phyloP scores from a whole-genome alignment of 495 filamentous ascomycete species.

The Aspergillus biplanus region DNA sequence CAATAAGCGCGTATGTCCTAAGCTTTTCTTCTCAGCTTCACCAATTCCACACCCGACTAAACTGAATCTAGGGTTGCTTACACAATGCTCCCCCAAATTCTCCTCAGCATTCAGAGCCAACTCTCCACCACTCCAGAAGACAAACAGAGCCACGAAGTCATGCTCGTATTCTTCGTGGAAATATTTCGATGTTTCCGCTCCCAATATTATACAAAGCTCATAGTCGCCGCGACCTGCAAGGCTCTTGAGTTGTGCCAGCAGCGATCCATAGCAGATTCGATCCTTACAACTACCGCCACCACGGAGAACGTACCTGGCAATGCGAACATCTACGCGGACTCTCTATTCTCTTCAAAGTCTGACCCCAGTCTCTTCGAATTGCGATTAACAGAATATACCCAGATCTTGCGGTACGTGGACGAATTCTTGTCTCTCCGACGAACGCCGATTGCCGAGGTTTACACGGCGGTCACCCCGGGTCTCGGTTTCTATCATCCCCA shows the following conservation, averaged over 20 bases:
- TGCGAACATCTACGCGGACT: neutral
- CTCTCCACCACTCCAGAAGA: constrained; percentile 20
- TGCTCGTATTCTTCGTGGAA: constrained; percentile 26
- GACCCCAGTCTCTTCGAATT: constrained; percentile 20
- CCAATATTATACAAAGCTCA: constrained; percentile 19
- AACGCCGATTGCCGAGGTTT: constrained; percentile 9
- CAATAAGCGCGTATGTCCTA: constrained; percentile 23
- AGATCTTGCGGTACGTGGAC: constrained; percentile 18
- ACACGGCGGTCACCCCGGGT: neutral
- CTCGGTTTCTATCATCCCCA: neutral
- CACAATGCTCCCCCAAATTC: constrained; percentile 23
- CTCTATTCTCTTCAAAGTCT: neutral
- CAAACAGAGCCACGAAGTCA: constrained; percentile 23
- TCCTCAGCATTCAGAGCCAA: constrained; percentile 23
- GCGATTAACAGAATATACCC: constrained; percentile 17
- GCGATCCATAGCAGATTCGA: neutral
- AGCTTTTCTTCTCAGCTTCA: neutral
- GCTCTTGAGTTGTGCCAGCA: constrained; percentile 20
- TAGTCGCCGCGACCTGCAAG: constrained; percentile 20
- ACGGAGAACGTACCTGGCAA: neutral
- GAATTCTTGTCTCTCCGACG: constrained; percentile 21
- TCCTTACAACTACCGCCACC: neutral
- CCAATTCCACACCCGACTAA: neutral
- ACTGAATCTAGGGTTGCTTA: constrained; percentile 17
- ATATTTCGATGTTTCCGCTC: constrained; percentile 21